These are phyloP conservation scores for Basidioascus undulatus DNA, from an alignment of 768 basidiomycete species.

Conservation along the genomic window DNA sequence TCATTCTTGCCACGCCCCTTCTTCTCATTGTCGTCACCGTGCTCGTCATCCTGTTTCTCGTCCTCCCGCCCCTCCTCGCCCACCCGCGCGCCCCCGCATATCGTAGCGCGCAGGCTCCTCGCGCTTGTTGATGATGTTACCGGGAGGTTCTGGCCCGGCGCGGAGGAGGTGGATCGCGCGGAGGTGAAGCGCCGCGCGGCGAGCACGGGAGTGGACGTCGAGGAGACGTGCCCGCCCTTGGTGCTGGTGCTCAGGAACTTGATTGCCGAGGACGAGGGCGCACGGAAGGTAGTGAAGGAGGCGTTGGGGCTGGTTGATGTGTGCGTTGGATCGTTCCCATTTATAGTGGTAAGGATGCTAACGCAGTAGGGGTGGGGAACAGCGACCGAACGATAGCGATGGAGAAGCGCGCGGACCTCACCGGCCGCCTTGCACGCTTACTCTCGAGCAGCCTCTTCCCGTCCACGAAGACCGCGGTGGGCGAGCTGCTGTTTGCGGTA, in stretches of 20 bases:
- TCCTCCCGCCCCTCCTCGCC: no score
- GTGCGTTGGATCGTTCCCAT: constrained; percentile 13
- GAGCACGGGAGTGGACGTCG: constrained; percentile 38
- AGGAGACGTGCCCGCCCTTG: constrained; percentile 55
- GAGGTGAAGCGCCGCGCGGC: no score
- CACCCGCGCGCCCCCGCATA: no score
- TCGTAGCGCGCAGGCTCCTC: no score
- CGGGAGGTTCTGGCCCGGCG: no score
- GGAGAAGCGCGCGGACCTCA: constrained; percentile 42
- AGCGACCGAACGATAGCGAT: constrained; percentile 52
- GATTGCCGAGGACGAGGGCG: constrained; percentile 36
- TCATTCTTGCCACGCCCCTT: no score
- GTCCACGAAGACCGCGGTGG: constrained; percentile 46
- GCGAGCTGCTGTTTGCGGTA: constrained; percentile 66
- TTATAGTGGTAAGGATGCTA: no score
- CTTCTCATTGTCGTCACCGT: no score
- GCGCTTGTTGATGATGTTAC: no score
- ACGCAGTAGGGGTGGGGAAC: background rate
- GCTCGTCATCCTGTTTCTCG: no score
- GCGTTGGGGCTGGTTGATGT: constrained; percentile 52
- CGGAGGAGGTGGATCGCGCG: no score
- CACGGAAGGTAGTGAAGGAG: constrained; percentile 32
- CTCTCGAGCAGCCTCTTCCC: constrained; percentile 48
- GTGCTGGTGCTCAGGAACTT: constrained; percentile 42
- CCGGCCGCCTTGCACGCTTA: constrained; percentile 59